Evolutionary conservation across 805 yeast species (phyloP).

Genomic region (Lipomyces lipofer): DNA sequence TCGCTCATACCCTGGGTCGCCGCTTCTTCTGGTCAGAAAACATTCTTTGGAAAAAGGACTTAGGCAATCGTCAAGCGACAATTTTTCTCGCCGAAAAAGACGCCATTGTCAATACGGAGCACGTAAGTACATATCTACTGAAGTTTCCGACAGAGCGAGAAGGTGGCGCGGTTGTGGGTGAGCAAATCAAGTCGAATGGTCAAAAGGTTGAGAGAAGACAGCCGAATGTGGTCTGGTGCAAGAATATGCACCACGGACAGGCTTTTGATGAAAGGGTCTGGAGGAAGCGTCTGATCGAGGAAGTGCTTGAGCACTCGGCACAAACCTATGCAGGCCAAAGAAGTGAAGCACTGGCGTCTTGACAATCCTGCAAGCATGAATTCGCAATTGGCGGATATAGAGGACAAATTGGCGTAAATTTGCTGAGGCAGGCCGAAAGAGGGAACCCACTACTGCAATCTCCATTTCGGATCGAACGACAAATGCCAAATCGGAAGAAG

Average conservation of each 20-base stretch:
- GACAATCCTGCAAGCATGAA: too few relatives aligned
- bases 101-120: slow-evolving; percentile 2
- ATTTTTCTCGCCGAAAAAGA: slow-evolving; percentile 1
- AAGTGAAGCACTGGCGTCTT: too few relatives aligned
- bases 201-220: not conserved
- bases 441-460: too few relatives aligned
- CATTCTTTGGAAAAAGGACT: slow-evolving; percentile 1
- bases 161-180: not conserved
- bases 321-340: too few relatives aligned
- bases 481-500: too few relatives aligned
- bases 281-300: not conserved
- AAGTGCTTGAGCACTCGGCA: slow-evolving; percentile 1
- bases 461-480: too few relatives aligned
- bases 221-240: not conserved
- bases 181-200: not conserved
- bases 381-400: too few relatives aligned
- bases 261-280: not conserved
- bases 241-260: not conserved
- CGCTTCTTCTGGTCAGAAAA: slow-evolving; percentile 6
- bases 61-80: not conserved
- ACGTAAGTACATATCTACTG: not conserved
- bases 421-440: too few relatives aligned
- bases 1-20: slow-evolving; percentile 1
- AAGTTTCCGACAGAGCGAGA: not conserved
- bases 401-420: too few relatives aligned